Base-by-base conservation (phyloP, 805 yeast genomes). In the Metschnikowia matae region DNA sequence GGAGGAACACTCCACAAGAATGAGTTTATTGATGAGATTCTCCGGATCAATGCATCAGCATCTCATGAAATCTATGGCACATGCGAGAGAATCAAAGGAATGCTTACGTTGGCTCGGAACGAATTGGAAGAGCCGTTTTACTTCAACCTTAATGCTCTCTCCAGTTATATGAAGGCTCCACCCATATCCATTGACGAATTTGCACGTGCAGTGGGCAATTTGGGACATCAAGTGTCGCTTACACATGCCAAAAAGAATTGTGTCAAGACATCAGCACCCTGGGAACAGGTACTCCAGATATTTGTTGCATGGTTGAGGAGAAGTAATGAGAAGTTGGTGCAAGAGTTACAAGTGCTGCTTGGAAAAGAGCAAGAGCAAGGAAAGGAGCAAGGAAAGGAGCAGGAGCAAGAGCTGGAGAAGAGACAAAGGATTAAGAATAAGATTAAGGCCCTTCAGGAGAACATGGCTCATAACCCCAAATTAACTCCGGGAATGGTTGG, bases 221-320 rank as follows among this genome's bases (percentile, higher is more conserved):
- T 87, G 50, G 97, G 97, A 1, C 89, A 82, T 66, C 71, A 79
- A 14, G 89, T 88, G 3, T 88, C 97, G 1, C 73, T 89, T 51
- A 88, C 98, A 1, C 99, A 94, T 67, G 96, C 96, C 3, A 79
- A 82, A 57, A 84, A 90, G 32, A 87, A 91, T 35, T 83, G 90
- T 36, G 73, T 94, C 55, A 94, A 94, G 74, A 94, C 98, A 1
- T 73, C 89, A 62, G 98, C 98, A 0, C 89, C 96, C 4, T 87
- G 88, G 85, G 82, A 79, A 40, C 80, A 80, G 29, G 74, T 92
- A 34, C 85, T 96, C 85, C 81, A 81, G 52, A 73, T 91, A 14
- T 78, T 84, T 64, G 78, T 82, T 50, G 80, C 81, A 55, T 89
- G 91, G 83, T 57, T 70, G 50, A 57, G 65, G 31, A 56, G 62